Evolutionary conservation across 148 eudicot genomes (phyloP), one percentile per base, ranked within the genome.

Genomic region (Vaccinium corymbosum): DNA sequence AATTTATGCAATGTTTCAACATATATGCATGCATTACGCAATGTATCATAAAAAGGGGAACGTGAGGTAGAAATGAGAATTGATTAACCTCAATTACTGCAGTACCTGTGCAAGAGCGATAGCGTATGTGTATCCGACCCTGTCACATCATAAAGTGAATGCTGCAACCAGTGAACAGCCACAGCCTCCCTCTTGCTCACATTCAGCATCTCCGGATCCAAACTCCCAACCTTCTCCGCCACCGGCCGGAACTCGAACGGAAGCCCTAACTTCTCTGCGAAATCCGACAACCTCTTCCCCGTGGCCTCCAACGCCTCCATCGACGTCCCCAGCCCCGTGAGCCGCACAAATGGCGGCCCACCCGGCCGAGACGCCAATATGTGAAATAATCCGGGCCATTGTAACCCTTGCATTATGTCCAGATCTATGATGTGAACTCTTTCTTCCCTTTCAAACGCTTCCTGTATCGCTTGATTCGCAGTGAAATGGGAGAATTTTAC

Each of bases 91-190:
- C 72, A 66, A 66, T 0, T 66, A 14, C 3, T 66, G 72, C 72
- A 62, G 75, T 90, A 97, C 99, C 98, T 93, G 82, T 94, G 98
- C 85, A 97, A 83, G 56, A 97, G 94, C 88, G 87, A 88, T 27
- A 97, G 94, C 4, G 99, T 90, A 80, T 93, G 90, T 57, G 93
- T 64, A 84, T 97, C 99, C 4, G 97, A 93, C 1, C 93, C 99
- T 49, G 98, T 97, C 74, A 97, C 99, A 78, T 94, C 99, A 61
- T 97, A 97, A 35, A 97, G 87, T 3, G 97, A 97, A 89, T 97
- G 99, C 78, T 94, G 99, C 87, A 97, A 73, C 99, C 98, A 97
- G 79, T 97, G 99, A 38, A 97, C 95, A 12, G 98, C 98, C 27
- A 97, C 94, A 20, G 98, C 98, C 81, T 97, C 99, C 80, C 91